phyloP scores from a whole-genome alignment of 164 flowering plant genomes.

The Cinnamomum micranthum region DNA sequence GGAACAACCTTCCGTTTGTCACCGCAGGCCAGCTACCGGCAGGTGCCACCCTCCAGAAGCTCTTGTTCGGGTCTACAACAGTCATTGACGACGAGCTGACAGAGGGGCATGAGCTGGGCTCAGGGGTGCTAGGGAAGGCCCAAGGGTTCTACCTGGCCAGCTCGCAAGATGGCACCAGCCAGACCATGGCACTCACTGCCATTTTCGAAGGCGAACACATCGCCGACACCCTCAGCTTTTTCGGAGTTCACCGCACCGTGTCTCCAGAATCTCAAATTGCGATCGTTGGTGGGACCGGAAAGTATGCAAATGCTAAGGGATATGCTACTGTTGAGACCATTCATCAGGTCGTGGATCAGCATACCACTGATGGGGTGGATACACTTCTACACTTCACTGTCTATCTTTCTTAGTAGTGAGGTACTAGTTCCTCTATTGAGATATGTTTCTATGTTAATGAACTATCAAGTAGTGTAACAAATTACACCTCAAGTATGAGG shows the following conservation, averaged over 20 bases:
- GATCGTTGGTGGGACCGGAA: conserved; percentile 81
- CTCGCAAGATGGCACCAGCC: conserved; percentile 61
- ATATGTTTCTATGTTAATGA: no score
- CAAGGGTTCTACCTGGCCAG: conserved; percentile 71
- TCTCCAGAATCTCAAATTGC: conserved; percentile 56
- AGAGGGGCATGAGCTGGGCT: conserved; percentile 60
- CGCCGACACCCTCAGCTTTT: conserved; percentile 55
- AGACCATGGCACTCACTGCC: conserved; percentile 55
- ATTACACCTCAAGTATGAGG: no score
- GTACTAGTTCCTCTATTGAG: no score
- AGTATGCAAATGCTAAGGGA: conserved; percentile 64
- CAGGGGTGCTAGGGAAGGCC: conserved; percentile 58
- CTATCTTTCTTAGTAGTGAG: conserved; percentile 18
- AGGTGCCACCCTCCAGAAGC: conserved; percentile 42
- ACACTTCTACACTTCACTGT: conserved; percentile 27
- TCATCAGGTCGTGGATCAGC: conserved; percentile 27
- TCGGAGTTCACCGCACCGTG: conserved; percentile 50
- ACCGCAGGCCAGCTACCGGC: conserved; percentile 32
- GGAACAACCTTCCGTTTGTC: conserved; percentile 13
- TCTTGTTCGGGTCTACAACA: conserved; percentile 63
- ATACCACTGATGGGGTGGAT: conserved; percentile 24
- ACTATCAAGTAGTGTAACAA: no score
- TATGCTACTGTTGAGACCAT: conserved; percentile 47
- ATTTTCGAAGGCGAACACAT: conserved; percentile 47
- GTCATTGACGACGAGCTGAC: conserved; percentile 68